These are phyloP conservation scores for Scheffersomyces illinoinensis DNA, from an alignment of 1,139 yeast genomes.

Conservation along the genomic window DNA sequence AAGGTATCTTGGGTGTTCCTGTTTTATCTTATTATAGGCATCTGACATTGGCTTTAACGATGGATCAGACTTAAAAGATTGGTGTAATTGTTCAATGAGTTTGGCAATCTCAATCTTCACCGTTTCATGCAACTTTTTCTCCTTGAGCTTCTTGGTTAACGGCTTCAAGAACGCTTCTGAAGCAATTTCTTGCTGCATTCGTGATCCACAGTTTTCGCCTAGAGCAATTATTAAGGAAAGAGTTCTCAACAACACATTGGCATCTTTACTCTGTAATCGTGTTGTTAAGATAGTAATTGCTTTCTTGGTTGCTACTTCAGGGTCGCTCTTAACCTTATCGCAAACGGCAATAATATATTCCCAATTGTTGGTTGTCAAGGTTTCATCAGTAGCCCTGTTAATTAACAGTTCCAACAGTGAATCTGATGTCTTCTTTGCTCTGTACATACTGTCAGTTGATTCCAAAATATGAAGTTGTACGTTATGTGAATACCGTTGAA, in stretches of 20 bases:
- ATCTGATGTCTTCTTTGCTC: background rate
- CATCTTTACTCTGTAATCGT: constrained; percentile 64
- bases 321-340: constrained; percentile 72
- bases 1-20: constrained; percentile 47
- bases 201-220: constrained; percentile 93
- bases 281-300: constrained; percentile 53
- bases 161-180: constrained; percentile 62
- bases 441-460: background rate
- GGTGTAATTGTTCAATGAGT: constrained; percentile 64
- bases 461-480: background rate
- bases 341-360: constrained; percentile 79
- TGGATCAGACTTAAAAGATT: constrained; percentile 66
- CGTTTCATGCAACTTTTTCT: constrained; percentile 59
- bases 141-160: constrained; percentile 57
- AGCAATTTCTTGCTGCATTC: constrained; percentile 81
- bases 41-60: constrained; percentile 70
- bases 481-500: too few relatives aligned
- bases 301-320: constrained; percentile 58
- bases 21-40: constrained; percentile 49
- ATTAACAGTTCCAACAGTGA: constrained; percentile 21
- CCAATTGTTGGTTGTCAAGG: constrained; percentile 86
- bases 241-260: constrained; percentile 76
- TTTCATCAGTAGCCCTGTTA: constrained; percentile 78
- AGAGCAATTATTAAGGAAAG: constrained; percentile 71
- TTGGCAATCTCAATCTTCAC: constrained; percentile 70